phyloP scores from a whole-genome alignment of 345 rosid genomes.

The Gynandropsis gynandra region DNA sequence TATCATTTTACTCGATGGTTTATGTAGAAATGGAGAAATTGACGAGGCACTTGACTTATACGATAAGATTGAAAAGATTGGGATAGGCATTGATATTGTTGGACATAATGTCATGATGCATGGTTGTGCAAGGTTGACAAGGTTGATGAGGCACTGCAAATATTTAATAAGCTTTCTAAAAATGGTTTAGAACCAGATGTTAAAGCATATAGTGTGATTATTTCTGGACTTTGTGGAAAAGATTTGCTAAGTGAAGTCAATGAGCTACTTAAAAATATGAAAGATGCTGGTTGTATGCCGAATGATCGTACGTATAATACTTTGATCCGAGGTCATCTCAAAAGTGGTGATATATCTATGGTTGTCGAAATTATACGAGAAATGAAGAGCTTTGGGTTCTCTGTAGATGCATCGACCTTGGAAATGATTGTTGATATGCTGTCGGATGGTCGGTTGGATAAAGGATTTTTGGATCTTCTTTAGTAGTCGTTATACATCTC shows the following conservation, averaged over 20 bases:
- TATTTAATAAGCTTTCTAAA: conserved; percentile 10
- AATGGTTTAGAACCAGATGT: conserved; percentile 20
- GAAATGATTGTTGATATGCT: background rate
- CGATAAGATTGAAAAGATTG: conserved; percentile 5
- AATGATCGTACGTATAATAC: conserved; percentile 14
- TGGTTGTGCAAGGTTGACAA: conserved; percentile 26
- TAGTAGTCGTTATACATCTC: too few species aligned
- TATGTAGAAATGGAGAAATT: conserved; percentile 19
- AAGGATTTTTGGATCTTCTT: too few species aligned
- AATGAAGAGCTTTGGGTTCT: conserved; percentile 3
- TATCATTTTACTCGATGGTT: conserved; percentile 28
- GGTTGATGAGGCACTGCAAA: conserved; percentile 18
- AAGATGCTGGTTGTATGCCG: conserved; percentile 12
- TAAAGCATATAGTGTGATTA: conserved; percentile 12
- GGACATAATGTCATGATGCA: conserved; percentile 17
- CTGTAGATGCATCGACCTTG: background rate
- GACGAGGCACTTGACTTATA: conserved; percentile 24
- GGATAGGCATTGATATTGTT: background rate
- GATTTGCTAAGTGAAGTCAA: conserved; percentile 15
- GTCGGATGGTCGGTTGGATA: too few species aligned
- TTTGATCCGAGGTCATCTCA: conserved; percentile 5
- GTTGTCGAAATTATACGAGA: conserved; percentile 7
- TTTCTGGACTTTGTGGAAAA: conserved; percentile 18
- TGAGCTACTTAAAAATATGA: conserved; percentile 14
- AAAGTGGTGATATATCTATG: background rate